These are phyloP conservation scores for Podaxis rugospora DNA, from an alignment of 768 basidiomycete genomes.

Conservation along the genomic window DNA sequence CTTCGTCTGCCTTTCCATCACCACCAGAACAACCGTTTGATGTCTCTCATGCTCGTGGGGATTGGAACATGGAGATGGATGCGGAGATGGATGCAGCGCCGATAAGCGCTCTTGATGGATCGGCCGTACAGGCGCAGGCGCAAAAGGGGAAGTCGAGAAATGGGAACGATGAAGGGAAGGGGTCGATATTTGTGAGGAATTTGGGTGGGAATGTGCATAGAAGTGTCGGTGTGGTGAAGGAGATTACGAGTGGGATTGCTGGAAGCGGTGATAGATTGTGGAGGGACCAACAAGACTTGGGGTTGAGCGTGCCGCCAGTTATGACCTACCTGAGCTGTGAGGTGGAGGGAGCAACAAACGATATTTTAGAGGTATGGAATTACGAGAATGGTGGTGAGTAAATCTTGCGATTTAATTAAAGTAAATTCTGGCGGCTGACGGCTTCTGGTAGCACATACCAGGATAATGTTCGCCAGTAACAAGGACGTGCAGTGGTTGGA, in stretches of 20 bases:
- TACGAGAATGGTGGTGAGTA: constrained; percentile 56
- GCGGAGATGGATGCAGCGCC: constrained; percentile 51
- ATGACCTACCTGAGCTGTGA: constrained; percentile 55
- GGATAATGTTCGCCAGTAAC: constrained; percentile 59
- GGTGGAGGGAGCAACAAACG: constrained; percentile 57
- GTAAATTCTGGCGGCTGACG: not conserved
- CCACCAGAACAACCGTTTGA: constrained; percentile 48
- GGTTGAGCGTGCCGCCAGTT: constrained; percentile 55
- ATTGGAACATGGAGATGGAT: constrained; percentile 35
- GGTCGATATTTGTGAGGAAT: constrained; percentile 40
- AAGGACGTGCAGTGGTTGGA: constrained; percentile 87
- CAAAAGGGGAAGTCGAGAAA: constrained; percentile 48
- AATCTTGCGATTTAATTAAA: not conserved
- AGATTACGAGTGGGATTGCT: constrained; percentile 37
- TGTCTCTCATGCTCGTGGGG: constrained; percentile 22
- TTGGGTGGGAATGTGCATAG: constrained; percentile 63
- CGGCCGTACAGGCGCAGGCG: constrained; percentile 24
- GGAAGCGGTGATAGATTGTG: constrained; percentile 11
- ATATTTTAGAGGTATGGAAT: constrained; percentile 77
- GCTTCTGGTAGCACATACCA: constrained; percentile 46
- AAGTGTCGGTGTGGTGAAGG: constrained; percentile 46
- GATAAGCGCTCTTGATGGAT: constrained; percentile 46
- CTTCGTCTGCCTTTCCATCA: constrained; percentile 37
- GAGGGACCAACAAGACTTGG: constrained; percentile 20
- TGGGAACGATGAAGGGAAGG: constrained; percentile 34